These are phyloP conservation scores for Rhizopus delemar DNA, from an alignment of 371 early-diverging fungal species.

Conservation along the genomic window DNA sequence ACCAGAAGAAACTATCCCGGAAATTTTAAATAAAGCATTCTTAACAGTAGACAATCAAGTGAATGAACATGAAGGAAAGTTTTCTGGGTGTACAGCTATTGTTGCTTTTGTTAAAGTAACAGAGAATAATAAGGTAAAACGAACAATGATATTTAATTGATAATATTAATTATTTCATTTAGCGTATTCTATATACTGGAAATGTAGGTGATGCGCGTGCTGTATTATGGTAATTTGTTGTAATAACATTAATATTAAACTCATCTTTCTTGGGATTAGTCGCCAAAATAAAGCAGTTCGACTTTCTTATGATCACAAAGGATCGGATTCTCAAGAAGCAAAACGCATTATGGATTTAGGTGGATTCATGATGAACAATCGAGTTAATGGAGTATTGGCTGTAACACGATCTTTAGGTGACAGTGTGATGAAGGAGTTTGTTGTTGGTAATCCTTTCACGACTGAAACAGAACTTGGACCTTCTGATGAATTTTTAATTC, in stretches of 20 bases:
- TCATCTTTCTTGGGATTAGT: conserved; percentile 35
- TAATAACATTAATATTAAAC: conserved; percentile 1
- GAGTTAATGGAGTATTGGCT: conserved; percentile 98
- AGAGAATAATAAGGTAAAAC: conserved; percentile 40
- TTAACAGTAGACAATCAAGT: conserved; percentile 80
- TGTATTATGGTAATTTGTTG: conserved; percentile 73
- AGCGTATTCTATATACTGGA: conserved; percentile 89
- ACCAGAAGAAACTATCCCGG: conserved; percentile 58
- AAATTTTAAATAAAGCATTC: conserved; percentile 84
- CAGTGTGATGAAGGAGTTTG: conserved; percentile 92
- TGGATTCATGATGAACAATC: conserved; percentile 94
- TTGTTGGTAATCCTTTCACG: conserved; percentile 93
- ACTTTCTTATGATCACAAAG: conserved; percentile 97
- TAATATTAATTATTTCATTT: conserved; percentile 4
- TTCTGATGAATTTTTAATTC: conserved; percentile 80
- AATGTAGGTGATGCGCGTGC: conserved; percentile 97
- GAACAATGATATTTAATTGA: background rate
- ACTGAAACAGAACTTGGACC: conserved; percentile 79
- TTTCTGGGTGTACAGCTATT: conserved; percentile 93
- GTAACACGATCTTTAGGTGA: conserved; percentile 97
- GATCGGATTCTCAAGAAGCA: conserved; percentile 85
- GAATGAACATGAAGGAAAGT: conserved; percentile 67
- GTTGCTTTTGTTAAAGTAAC: conserved; percentile 70
- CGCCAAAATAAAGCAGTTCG: conserved; percentile 85
- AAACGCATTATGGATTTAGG: conserved; percentile 89